Evolutionary conservation across 1,139 yeast genomes (phyloP).

Genomic region (Blastobotrys arbuscula): DNA sequence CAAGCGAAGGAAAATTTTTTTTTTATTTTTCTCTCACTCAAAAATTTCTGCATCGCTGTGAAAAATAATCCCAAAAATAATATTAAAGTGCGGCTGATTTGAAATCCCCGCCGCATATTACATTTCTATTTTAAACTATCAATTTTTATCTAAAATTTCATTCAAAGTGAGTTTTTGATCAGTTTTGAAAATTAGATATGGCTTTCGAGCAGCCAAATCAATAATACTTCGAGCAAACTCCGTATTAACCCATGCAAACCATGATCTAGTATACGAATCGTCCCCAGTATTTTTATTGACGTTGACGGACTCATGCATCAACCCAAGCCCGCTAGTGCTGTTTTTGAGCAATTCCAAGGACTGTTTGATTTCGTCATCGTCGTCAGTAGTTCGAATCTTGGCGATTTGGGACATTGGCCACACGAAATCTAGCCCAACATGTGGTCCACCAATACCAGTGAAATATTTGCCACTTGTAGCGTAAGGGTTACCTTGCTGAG

Average conservation of each 20-base stretch:
- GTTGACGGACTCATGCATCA: slow-evolving; percentile 78
- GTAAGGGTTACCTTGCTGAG: slow-evolving; percentile 72
- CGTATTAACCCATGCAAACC: slow-evolving; percentile 96
- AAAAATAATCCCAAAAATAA: too few relatives aligned
- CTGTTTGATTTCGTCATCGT: slow-evolving; percentile 58
- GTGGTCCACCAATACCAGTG: slow-evolving; percentile 88
- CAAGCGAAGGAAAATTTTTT: too few relatives aligned
- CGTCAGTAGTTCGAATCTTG: slow-evolving; percentile 66
- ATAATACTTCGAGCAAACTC: slow-evolving; percentile 82
- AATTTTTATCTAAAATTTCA: too few relatives aligned
- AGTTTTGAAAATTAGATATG: slow-evolving; percentile 57
- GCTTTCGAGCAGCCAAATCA: slow-evolving; percentile 67
- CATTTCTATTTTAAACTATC: too few relatives aligned
- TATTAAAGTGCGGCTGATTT: too few relatives aligned
- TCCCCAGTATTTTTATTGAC: slow-evolving; percentile 45
- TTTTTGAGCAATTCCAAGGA: slow-evolving; percentile 49
- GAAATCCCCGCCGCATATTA: too few relatives aligned
- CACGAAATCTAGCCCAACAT: slow-evolving; percentile 57
- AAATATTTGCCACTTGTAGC: slow-evolving; percentile 56
- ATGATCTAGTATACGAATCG: slow-evolving; percentile 52
- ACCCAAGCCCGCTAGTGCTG: slow-evolving; percentile 67
- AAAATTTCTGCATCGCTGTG: too few relatives aligned
- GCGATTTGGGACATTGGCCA: slow-evolving; percentile 88
- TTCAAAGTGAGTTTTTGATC: slow-evolving; percentile 4
- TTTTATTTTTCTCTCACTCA: too few relatives aligned